phyloP scores from a whole-genome alignment of 1,139 yeast genomes.

The Geotrichum klebahnii region DNA sequence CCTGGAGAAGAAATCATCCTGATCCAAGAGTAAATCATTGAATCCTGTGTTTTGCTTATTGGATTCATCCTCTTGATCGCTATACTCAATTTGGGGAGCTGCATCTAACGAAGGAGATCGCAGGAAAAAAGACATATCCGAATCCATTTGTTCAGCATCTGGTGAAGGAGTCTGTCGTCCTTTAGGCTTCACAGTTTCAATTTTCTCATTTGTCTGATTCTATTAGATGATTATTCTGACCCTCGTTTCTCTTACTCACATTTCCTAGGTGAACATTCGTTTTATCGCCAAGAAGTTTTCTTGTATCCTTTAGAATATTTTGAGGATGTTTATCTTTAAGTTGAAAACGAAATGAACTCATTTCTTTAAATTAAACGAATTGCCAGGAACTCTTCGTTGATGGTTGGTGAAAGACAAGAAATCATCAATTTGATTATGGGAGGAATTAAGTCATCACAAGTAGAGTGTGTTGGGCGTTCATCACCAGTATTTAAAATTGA shows the following conservation, averaged over 20 bases:
- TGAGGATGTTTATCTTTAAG: slow-evolving; percentile 16
- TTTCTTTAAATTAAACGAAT: not conserved
- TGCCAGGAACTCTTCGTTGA: too few relatives aligned
- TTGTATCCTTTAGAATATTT: slow-evolving; percentile 18
- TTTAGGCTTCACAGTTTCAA: slow-evolving; percentile 2
- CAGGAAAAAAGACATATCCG: slow-evolving; percentile 18
- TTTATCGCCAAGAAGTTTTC: slow-evolving; percentile 14
- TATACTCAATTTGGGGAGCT: too few relatives aligned
- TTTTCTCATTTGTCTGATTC: not conserved
- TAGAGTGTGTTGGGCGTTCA: too few relatives aligned
- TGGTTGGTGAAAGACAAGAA: slow-evolving; percentile 3
- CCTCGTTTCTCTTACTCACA: not conserved
- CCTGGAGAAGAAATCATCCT: slow-evolving; percentile 4
- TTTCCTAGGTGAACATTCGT: slow-evolving; percentile 9
- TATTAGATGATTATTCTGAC: not conserved
- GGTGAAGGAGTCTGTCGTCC: not conserved
- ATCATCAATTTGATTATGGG: too few relatives aligned
- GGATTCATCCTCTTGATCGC: not conserved
- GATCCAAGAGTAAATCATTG: slow-evolving; percentile 15
- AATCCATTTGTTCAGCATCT: slow-evolving; percentile 11
- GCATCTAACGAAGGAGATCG: slow-evolving; percentile 11
- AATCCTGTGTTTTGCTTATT: slow-evolving; percentile 1
- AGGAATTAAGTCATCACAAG: slow-evolving; percentile 1
- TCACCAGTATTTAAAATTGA: too few relatives aligned
- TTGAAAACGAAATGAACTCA: slow-evolving; percentile 17